Evolutionary conservation across 768 basidiomycete species (phyloP).

Genomic region (Zangia roseola): DNA sequence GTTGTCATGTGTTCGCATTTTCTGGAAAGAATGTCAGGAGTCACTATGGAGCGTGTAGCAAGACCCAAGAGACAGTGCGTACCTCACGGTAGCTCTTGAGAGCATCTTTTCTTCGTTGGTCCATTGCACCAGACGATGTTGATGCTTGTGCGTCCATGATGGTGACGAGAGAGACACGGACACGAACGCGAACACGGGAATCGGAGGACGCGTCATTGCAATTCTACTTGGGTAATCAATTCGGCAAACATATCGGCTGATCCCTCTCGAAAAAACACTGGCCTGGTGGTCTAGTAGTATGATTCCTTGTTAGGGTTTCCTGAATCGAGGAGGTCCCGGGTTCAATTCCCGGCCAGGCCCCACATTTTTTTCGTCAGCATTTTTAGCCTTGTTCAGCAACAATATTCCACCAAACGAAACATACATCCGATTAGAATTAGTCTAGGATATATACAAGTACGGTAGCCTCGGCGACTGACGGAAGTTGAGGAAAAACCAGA

Average conservation of each 20-base stretch:
- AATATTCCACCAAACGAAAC: neutral
- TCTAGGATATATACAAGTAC: conserved; percentile 11
- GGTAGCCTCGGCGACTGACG: conserved; percentile 3
- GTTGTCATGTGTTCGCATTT: conserved; percentile 89
- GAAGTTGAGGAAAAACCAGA: neutral
- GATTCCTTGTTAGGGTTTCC: conserved; percentile 50
- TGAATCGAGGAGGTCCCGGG: conserved; percentile 57
- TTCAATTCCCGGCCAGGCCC: conserved; percentile 61
- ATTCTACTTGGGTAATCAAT: neutral
- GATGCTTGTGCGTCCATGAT: conserved; percentile 35
- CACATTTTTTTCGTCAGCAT: neutral
- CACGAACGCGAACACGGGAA: conserved; percentile 12
- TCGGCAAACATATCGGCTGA: too few species aligned
- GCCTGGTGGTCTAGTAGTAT: conserved; percentile 56
- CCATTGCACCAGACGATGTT: conserved; percentile 60
- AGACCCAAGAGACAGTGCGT: conserved; percentile 7
- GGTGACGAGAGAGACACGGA: conserved; percentile 2
- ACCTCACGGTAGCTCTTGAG: conserved; percentile 79
- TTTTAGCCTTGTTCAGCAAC: too few species aligned
- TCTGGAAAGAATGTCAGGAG: conserved; percentile 51
- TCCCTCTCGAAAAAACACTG: conserved; percentile 1
- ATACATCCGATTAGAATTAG: conserved; percentile 12
- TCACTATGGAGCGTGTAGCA: neutral
- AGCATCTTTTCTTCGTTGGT: conserved; percentile 70
- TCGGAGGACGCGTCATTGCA: conserved; percentile 30